These are phyloP conservation scores for Nidula microcarpa DNA, from an alignment of 768 basidiomycete species.

Conservation along the genomic window DNA sequence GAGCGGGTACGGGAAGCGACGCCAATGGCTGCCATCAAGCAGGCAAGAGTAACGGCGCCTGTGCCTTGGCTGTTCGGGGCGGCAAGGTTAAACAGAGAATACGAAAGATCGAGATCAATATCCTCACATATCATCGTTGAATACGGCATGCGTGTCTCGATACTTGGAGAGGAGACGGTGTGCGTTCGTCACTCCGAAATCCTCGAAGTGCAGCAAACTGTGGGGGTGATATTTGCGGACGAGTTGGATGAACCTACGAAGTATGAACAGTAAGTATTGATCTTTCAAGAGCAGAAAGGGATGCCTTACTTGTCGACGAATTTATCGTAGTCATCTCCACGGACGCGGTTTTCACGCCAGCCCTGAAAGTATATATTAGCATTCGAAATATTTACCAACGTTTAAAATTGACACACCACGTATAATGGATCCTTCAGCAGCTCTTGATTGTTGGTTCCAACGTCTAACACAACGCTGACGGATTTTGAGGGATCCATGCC, in stretches of 20 bases:
- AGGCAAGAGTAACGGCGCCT: constrained; percentile 70
- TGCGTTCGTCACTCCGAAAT: constrained; percentile 80
- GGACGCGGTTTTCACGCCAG: constrained; percentile 65
- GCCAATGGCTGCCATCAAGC: constrained; percentile 63
- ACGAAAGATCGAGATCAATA: not conserved
- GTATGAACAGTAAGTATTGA: not conserved
- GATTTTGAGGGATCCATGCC: constrained; percentile 62
- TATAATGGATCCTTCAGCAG: constrained; percentile 64
- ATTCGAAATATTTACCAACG: not conserved
- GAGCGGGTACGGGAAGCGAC: constrained; percentile 27
- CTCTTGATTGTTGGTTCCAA: constrained; percentile 70
- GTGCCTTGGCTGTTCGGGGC: constrained; percentile 57
- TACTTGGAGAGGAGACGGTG: constrained; percentile 63
- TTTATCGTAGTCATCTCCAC: constrained; percentile 70
- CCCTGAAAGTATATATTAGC: constrained; percentile 42
- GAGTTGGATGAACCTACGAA: constrained; percentile 65
- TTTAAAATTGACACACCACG: constrained; percentile 41
- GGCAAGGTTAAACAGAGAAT: not conserved
- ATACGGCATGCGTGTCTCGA: constrained; percentile 56
- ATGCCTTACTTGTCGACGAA: constrained; percentile 67
- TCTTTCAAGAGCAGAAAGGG: not conserved
- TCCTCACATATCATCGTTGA: constrained; percentile 82
- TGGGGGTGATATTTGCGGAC: constrained; percentile 69
- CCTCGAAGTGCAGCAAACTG: constrained; percentile 78
- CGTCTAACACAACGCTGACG: constrained; percentile 63